Evolutionary conservation across 768 basidiomycete species (phyloP).

Genomic region (Jaapia argillacea): DNA sequence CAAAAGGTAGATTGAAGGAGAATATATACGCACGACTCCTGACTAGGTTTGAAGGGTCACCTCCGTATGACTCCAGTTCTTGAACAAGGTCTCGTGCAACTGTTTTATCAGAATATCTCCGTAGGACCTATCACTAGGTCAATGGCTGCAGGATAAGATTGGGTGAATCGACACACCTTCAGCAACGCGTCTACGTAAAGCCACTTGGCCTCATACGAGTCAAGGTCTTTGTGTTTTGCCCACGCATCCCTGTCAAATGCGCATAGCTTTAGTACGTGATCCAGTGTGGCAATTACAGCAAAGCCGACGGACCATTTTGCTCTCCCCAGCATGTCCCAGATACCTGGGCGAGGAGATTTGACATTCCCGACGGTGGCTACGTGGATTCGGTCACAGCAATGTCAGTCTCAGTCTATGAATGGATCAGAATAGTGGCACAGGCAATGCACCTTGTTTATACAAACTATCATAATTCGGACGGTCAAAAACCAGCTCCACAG

Average conservation of each 20-base stretch:
- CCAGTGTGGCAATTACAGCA: not conserved
- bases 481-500: not conserved
- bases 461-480: conserved; percentile 35
- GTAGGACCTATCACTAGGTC: conserved; percentile 51
- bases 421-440: not conserved
- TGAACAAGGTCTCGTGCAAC: conserved; percentile 63
- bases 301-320: conserved; percentile 73
- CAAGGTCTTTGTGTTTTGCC: conserved; percentile 85
- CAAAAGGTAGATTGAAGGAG: not conserved
- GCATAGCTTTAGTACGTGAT: conserved; percentile 12
- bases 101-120: conserved; percentile 79
- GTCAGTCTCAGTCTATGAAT: not conserved
- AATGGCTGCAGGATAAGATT: not conserved
- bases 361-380: conserved; percentile 89
- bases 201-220: conserved; percentile 75
- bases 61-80: conserved; percentile 71
- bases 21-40: conserved; percentile 46
- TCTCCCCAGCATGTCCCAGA: conserved; percentile 86
- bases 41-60: conserved; percentile 53
- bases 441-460: conserved; percentile 77
- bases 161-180: conserved; percentile 45
- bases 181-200: conserved; percentile 82
- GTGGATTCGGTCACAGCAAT: conserved; percentile 2
- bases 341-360: conserved; percentile 62
- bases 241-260: conserved; percentile 70